Percentiles rank a stretch among this genome's conserved stretches.
Evolutionary conservation across 768 basidiomycete species (phyloP).

Genomic region (Pisolithus tinctorius): DNA sequence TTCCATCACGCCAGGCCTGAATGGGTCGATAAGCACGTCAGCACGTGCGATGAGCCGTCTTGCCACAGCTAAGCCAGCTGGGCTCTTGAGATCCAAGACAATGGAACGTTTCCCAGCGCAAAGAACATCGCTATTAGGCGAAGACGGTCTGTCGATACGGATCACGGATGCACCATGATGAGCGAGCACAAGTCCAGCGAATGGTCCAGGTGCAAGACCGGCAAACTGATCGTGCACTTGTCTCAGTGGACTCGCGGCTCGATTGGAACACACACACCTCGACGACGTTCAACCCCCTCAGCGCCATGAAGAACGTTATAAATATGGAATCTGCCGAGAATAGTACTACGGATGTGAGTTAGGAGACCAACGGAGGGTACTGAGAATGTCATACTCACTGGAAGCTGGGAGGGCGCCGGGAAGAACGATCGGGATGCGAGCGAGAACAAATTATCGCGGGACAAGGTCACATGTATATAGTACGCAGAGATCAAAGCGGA

Average conservation of each 20-base stretch:
- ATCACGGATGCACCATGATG: slow-evolving; percentile 76
- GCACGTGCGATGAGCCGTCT: slow-evolving; percentile 54
- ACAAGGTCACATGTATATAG: no score
- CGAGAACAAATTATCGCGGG: no score
- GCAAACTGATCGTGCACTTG: slow-evolving; percentile 47
- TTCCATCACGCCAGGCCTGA: slow-evolving; percentile 79
- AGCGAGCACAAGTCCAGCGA: slow-evolving; percentile 69
- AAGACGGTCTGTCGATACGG: slow-evolving; percentile 61
- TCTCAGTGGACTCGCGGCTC: background rate
- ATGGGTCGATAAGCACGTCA: slow-evolving; percentile 82
- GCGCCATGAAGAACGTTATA: no score
- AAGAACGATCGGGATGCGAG: no score
- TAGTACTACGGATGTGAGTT: no score
- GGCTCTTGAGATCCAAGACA: slow-evolving; percentile 57
- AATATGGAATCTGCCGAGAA: no score
- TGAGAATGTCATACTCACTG: no score
- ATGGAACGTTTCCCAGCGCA: slow-evolving; percentile 74
- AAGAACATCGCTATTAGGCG: slow-evolving; percentile 43
- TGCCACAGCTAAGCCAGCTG: slow-evolving; percentile 48
- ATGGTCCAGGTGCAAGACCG: slow-evolving; percentile 77
- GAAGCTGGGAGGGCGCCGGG: no score
- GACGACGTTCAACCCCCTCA: no score
- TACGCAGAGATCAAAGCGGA: no score
- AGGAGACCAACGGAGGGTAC: no score
- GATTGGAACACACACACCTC: no score